phyloP scores from a whole-genome alignment of 208 protist species.

The Wallacemonas sp. region DNA sequence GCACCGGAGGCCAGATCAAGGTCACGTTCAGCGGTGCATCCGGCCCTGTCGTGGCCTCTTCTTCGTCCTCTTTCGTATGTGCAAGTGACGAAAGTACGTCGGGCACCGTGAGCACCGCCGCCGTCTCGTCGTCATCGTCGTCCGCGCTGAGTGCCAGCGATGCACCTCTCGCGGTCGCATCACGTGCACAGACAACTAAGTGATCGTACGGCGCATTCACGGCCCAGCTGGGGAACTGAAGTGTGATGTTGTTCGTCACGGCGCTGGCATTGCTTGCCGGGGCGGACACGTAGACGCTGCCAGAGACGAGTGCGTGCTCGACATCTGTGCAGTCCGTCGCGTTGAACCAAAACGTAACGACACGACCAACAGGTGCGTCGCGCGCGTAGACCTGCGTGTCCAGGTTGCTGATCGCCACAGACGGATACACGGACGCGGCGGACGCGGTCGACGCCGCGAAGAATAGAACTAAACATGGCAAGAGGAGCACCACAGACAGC shows the following conservation, averaged over 20 bases:
- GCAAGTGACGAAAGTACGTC: no score
- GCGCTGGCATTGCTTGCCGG: background rate
- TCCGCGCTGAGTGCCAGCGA: background rate
- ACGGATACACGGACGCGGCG: background rate
- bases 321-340: conserved; percentile 18
- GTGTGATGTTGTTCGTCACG: conserved; percentile 5
- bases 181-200: conserved; percentile 1
- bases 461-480: background rate
- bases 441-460: background rate
- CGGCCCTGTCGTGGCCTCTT: background rate
- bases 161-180: background rate
- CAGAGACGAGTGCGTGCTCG: conserved; percentile 10
- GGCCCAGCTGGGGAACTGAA: conserved; percentile 13
- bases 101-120: background rate
- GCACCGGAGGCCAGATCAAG: conserved; percentile 2
- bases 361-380: background rate
- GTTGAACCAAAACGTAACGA: conserved; percentile 18
- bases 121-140: background rate
- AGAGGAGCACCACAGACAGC: background rate
- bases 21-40: background rate
- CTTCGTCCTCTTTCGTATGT: background rate
- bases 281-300: conserved; percentile 6
- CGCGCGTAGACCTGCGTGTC: conserved; percentile 6
- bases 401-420: conserved; percentile 3
- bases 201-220: conserved; percentile 9